Conservation (phyloP, 192 early-diverging fungal genomes). For the Oehlia diaphana region DNA sequence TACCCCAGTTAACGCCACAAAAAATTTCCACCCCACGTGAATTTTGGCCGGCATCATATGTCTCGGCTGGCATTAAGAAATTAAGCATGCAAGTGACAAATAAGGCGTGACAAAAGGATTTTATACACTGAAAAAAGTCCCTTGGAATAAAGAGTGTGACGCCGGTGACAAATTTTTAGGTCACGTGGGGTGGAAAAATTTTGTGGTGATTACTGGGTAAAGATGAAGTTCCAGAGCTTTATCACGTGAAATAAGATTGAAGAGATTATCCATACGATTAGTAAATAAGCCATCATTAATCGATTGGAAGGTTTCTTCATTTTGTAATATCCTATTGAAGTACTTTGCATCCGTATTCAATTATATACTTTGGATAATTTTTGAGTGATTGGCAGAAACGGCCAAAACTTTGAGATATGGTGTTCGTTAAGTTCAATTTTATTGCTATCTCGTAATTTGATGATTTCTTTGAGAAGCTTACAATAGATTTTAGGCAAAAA, state of each 20-base stretch:
- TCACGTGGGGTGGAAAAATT: too few species aligned
- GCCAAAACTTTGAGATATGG: neutral
- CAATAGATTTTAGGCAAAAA: conserved; percentile 8
- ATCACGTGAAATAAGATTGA: neutral
- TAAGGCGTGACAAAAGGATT: too few species aligned
- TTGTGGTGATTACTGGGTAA: too few species aligned
- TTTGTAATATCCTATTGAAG: conserved; percentile 2
- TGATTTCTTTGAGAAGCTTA: neutral
- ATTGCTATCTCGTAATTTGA: neutral
- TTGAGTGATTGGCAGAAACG: neutral
- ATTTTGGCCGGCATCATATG: too few species aligned
- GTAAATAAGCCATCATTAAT: neutral
- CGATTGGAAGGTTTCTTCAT: neutral
- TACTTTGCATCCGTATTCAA: conserved; percentile 6
- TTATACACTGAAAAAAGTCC: too few species aligned
- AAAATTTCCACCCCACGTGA: too few species aligned
- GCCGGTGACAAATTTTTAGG: too few species aligned
- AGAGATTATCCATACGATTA: neutral
- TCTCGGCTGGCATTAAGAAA: too few species aligned
- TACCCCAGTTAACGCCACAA: too few species aligned
- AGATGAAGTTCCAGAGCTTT: neutral
- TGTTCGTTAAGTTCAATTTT: neutral
- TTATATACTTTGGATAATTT: neutral
- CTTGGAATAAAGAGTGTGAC: too few species aligned
- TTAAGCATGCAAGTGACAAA: too few species aligned